A percentile compares a stretch with the other conserved stretches of the same genome.
phyloP scores from a whole-genome alignment of 768 basidiomycete species.

The Austroboletus festivus region DNA sequence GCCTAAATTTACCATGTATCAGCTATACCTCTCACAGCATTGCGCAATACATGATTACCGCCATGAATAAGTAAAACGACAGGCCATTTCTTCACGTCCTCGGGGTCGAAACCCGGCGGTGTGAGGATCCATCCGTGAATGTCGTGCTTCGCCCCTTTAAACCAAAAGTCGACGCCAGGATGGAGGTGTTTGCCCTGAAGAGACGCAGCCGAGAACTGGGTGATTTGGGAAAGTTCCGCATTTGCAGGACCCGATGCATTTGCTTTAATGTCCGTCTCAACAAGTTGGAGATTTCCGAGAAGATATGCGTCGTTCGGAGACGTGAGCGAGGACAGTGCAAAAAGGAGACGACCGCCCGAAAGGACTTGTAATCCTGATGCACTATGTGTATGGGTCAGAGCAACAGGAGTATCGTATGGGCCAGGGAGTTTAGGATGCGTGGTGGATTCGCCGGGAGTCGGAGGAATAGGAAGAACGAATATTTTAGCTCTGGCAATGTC shows the following conservation, averaged over 20 bases:
- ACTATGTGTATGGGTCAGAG: conserved; percentile 56
- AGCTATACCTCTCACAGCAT: neutral
- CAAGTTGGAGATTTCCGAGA: conserved; percentile 44
- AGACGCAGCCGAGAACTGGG: conserved; percentile 56
- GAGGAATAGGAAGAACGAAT: conserved; percentile 64
- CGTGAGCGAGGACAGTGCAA: conserved; percentile 71
- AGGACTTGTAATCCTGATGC: conserved; percentile 64
- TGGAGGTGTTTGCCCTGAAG: conserved; percentile 58
- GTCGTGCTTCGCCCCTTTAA: conserved; percentile 72
- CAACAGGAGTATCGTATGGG: conserved; percentile 51
- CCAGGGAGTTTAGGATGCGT: conserved; percentile 41
- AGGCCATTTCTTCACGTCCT: conserved; percentile 74
- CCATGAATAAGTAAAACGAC: conserved; percentile 80
- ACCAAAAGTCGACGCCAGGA: conserved; percentile 82
- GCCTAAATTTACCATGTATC: conserved; percentile 35
- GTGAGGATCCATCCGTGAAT: conserved; percentile 87
- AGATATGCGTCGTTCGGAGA: conserved; percentile 79
- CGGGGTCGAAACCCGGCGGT: conserved; percentile 71
- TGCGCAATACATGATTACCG: conserved; percentile 32
- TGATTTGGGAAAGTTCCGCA: conserved; percentile 52
- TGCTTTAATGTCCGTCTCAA: conserved; percentile 41
- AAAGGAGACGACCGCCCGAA: conserved; percentile 57
- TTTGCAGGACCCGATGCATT: conserved; percentile 25
- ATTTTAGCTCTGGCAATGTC: conserved; percentile 77
- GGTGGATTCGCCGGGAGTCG: conserved; percentile 53